Conservation (phyloP, 2,329 filamentous ascomycete species). For the Fusarium zealandicum region DNA sequence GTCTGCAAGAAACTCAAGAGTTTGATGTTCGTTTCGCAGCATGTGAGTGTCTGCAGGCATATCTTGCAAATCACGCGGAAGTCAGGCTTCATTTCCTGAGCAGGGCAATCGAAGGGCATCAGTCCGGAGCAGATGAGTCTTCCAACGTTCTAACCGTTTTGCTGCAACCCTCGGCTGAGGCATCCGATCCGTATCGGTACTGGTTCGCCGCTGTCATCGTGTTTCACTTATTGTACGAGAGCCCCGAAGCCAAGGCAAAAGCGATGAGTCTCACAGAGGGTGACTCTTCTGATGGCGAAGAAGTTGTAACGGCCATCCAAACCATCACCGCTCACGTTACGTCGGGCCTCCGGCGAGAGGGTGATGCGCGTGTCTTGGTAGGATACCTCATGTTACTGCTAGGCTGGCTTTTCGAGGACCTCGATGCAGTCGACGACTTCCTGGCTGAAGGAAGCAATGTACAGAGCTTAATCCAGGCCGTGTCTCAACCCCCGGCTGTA, state of each 20-base stretch:
- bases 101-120: conserved; percentile 87
- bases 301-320: conserved; percentile 94
- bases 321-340: conserved; percentile 87
- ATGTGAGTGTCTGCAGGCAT: conserved; percentile 90
- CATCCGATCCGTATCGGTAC: conserved; percentile 80
- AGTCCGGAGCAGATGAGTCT: conserved; percentile 77
- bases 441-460: conserved; percentile 90
- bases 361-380: conserved; percentile 80
- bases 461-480: conserved; percentile 81
- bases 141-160: conserved; percentile 89
- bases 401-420: conserved; percentile 91
- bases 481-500: conserved; percentile 63
- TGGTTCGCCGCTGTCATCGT: conserved; percentile 91
- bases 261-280: conserved; percentile 88
- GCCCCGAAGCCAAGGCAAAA: conserved; percentile 77
- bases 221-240: conserved; percentile 84
- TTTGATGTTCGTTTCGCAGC: conserved; percentile 86
- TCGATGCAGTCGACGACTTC: conserved; percentile 91
- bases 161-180: conserved; percentile 68
- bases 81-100: conserved; percentile 87
- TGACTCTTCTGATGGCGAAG: conserved; percentile 86
- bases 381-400: conserved; percentile 90
- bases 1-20: conserved; percentile 68
- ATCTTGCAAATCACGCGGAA: conserved; percentile 81
- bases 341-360: conserved; percentile 74